These are phyloP conservation scores for Strobilomyces confusus DNA, from an alignment of 768 basidiomycete species.

Conservation along the genomic window DNA sequence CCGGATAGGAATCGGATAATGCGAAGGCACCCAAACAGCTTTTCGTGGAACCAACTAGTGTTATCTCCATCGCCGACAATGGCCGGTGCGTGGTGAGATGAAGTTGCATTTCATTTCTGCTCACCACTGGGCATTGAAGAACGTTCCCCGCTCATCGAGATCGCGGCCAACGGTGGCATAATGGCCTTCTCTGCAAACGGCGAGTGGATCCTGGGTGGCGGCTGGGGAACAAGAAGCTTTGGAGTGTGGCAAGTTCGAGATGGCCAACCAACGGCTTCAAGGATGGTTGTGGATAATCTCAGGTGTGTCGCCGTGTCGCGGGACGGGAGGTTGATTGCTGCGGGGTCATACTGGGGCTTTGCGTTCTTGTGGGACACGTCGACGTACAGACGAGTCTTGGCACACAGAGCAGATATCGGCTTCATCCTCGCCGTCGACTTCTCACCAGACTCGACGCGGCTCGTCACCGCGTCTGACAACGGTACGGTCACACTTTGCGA, in stretches of 20 bases:
- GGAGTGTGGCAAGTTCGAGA: background rate
- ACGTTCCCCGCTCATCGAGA: background rate
- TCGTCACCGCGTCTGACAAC: background rate
- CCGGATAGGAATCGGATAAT: too few species aligned
- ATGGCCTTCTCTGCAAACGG: background rate
- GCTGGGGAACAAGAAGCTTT: background rate
- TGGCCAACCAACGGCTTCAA: background rate
- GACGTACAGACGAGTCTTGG: background rate
- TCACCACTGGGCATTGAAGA: background rate
- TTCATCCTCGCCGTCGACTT: background rate
- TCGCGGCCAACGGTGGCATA: background rate
- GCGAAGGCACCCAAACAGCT: too few species aligned
- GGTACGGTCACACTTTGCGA: background rate
- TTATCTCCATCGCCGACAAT: too few species aligned
- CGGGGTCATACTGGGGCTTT: background rate
- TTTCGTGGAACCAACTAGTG: too few species aligned
- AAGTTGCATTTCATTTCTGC: background rate
- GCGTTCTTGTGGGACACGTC: background rate
- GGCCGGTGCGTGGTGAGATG: background rate
- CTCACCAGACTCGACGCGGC: background rate
- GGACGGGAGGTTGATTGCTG: background rate
- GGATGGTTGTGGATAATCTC: background rate
- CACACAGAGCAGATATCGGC: background rate
- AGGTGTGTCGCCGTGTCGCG: background rate
- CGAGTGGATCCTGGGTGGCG: background rate